Evolutionary conservation across 805 yeast species (phyloP).

Genomic region (Clavispora carvajalis): DNA sequence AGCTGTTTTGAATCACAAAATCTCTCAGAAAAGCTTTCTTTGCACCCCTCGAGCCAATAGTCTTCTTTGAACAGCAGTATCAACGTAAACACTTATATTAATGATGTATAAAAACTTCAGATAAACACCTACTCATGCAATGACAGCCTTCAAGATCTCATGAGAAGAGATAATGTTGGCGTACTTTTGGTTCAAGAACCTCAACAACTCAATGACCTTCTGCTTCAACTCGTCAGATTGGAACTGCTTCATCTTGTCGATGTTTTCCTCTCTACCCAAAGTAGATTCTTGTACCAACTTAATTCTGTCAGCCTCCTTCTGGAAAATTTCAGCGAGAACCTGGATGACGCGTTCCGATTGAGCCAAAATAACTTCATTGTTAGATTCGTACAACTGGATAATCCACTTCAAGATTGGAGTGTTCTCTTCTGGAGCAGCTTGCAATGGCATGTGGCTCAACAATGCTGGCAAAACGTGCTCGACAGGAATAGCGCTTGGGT

Average conservation of each 20-base stretch:
- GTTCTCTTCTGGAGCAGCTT: conserved; percentile 88
- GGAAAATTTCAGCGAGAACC: conserved; percentile 64
- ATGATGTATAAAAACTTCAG: not conserved
- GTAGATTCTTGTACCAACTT: conserved; percentile 69
- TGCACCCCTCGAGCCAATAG: no score
- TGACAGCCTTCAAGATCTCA: conserved; percentile 41
- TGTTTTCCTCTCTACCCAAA: conserved; percentile 78
- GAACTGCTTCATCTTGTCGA: conserved; percentile 75
- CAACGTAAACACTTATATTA: not conserved
- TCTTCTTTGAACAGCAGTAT: no score
- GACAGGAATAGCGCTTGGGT: conserved; percentile 69
- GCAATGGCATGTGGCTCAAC: conserved; percentile 75
- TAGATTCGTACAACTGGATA: conserved; percentile 61
- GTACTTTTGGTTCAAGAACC: conserved; percentile 61
- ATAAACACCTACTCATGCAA: conserved; percentile 18
- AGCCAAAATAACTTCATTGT: conserved; percentile 48
- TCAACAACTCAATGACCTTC: conserved; percentile 66
- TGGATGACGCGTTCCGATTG: conserved; percentile 61
- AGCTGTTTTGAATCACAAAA: no score
- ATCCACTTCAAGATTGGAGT: conserved; percentile 81
- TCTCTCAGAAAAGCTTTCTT: no score
- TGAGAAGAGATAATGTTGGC: conserved; percentile 57
- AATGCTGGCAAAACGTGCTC: conserved; percentile 69
- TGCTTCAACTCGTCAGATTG: conserved; percentile 59
- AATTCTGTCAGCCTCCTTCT: conserved; percentile 69